phyloP scores from a whole-genome alignment of 208 protist species.

The Leishmania lainsoni region DNA sequence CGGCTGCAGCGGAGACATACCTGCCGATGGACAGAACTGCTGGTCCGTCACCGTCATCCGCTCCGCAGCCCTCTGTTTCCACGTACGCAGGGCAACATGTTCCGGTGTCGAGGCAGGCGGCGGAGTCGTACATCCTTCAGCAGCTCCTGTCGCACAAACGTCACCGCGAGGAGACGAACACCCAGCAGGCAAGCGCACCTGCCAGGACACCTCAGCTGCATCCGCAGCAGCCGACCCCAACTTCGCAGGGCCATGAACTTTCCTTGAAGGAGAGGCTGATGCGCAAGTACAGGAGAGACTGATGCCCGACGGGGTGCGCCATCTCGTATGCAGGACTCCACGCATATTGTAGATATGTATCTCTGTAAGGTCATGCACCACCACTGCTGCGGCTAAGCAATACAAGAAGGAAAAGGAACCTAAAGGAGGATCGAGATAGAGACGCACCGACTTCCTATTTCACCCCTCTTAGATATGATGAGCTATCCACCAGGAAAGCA shows the following conservation, averaged over 20 bases:
- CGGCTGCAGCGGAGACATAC: constrained; percentile 5
- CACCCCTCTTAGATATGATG: neutral
- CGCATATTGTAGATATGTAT: neutral
- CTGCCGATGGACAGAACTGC: constrained; percentile 7
- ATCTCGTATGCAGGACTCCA: neutral
- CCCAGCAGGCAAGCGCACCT: neutral
- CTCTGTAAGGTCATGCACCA: neutral
- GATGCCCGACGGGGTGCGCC: neutral
- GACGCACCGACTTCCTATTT: neutral
- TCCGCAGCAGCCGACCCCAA: neutral
- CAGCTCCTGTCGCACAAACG: constrained; percentile 70
- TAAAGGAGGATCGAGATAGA: neutral
- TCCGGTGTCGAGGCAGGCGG: constrained; percentile 13
- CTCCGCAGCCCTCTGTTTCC: neutral
- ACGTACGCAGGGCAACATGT: neutral
- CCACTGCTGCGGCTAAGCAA: neutral
- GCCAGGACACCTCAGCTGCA: neutral
- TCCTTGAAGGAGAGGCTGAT: constrained; percentile 68
- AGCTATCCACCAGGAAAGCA: neutral
- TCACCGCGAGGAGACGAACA: constrained; percentile 40
- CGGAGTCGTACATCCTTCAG: constrained; percentile 69
- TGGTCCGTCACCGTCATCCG: neutral
- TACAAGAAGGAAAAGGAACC: neutral
- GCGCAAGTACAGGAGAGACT: constrained; percentile 46
- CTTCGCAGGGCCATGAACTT: constrained; percentile 2